Percentiles rank a stretch among this genome's conserved stretches.
phyloP scores from a whole-genome alignment of 805 yeast species.

The Saturnispora kantuleensis region DNA sequence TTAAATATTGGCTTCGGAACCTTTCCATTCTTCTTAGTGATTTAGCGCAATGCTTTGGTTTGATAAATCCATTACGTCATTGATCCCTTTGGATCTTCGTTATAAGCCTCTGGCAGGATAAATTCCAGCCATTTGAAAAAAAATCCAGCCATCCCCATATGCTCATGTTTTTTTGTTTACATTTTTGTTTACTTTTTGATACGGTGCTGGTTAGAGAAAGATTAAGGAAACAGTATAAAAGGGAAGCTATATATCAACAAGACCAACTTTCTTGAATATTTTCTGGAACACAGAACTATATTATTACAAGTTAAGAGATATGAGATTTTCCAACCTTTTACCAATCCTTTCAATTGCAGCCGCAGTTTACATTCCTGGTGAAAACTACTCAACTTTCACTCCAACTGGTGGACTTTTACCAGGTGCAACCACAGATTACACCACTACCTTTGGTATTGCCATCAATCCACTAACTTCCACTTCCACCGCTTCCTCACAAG shows the following conservation, averaged over 20 bases:
- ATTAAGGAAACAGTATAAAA: slow-evolving; percentile 1
- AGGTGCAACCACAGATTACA: slow-evolving; percentile 48
- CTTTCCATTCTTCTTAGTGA: too few relatives aligned
- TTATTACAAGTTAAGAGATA: not conserved
- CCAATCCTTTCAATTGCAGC: slow-evolving; percentile 4
- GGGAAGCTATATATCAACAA: not conserved
- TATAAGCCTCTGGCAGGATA: not conserved
- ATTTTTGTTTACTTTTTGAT: slow-evolving; percentile 7
- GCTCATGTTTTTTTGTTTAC: slow-evolving; percentile 4
- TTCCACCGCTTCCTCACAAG: slow-evolving; percentile 13
- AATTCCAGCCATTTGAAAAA: slow-evolving; percentile 1
- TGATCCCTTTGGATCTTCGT: not conserved
- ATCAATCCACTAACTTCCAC: slow-evolving; percentile 39
- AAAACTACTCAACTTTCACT: slow-evolving; percentile 60
- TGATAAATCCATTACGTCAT: not conserved
- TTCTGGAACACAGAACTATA: not conserved
- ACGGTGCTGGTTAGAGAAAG: slow-evolving; percentile 1
- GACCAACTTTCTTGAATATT: not conserved
- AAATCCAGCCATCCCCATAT: slow-evolving; percentile 1
- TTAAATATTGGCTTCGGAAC: not conserved
- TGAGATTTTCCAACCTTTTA: slow-evolving; percentile 3
- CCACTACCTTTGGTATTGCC: slow-evolving; percentile 57
- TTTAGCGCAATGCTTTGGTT: too few relatives aligned
- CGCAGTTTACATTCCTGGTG: slow-evolving; percentile 26
- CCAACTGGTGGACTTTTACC: slow-evolving; percentile 41